Percentiles rank a stretch among this genome's conserved stretches.
Conservation (phyloP, 2,329 filamentous ascomycete species). For the Hymenoscyphus infarciens region DNA sequence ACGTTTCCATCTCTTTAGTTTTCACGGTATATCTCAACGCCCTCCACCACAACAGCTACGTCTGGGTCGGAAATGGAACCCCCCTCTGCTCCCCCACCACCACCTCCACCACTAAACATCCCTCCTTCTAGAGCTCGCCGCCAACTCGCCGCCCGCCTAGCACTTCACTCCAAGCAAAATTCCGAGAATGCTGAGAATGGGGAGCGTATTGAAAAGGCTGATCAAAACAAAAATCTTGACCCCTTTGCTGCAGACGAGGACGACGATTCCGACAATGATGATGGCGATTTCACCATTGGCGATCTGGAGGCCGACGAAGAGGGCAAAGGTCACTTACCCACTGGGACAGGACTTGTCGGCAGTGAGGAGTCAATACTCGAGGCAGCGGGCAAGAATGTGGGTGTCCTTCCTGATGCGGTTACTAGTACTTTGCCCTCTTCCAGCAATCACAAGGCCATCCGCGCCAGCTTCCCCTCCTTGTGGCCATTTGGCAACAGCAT, state of each 20-base stretch:
- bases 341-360: constrained; percentile 15
- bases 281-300: constrained; percentile 31
- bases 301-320: constrained; percentile 32
- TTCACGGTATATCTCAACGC: constrained; percentile 36
- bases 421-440: constrained; percentile 14
- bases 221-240: constrained; percentile 29
- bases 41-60: constrained; percentile 33
- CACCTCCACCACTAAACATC: constrained; percentile 78
- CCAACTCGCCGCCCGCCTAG: constrained; percentile 84
- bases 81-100: constrained; percentile 59
- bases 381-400: constrained; percentile 26
- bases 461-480: constrained; percentile 26
- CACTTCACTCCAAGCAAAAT: constrained; percentile 65
- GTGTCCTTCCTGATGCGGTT: constrained; percentile 22
- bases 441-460: constrained; percentile 11
- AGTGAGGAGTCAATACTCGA: constrained; percentile 16
- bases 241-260: constrained; percentile 35
- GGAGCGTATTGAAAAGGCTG: constrained; percentile 23
- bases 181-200: constrained; percentile 23
- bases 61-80: constrained; percentile 43
- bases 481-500: constrained; percentile 28
- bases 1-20: constrained; percentile 29
- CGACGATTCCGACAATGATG: constrained; percentile 31
- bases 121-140: constrained; percentile 81
- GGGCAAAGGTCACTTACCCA: constrained; percentile 23